A percentile compares a stretch with the other conserved stretches of the same genome.
Conservation (phyloP, 768 basidiomycete genomes). For the Tulasnella sp. region DNA sequence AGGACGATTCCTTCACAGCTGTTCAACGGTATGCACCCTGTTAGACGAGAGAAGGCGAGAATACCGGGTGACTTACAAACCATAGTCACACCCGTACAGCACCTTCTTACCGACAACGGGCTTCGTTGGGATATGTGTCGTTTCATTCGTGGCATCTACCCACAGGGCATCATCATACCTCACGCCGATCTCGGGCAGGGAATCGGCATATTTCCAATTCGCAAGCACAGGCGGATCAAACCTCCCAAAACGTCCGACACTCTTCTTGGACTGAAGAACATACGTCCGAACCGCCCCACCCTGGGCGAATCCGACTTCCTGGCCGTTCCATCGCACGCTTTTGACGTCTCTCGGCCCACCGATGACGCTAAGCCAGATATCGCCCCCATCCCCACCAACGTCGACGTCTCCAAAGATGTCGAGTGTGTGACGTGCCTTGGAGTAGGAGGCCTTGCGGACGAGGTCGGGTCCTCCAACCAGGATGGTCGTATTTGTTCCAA, state of each 20-base stretch:
- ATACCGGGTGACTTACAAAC: constrained; percentile 41
- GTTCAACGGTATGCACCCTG: neutral
- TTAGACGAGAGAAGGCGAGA: neutral
- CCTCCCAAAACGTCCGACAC: neutral
- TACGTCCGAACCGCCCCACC: neutral
- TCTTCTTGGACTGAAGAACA: neutral
- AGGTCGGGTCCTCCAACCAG: constrained; percentile 40
- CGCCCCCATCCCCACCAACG: constrained; percentile 22
- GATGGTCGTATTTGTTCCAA: constrained; percentile 58
- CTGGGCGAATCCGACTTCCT: constrained; percentile 23
- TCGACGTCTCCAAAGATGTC: constrained; percentile 53
- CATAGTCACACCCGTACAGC: constrained; percentile 81
- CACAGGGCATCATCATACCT: constrained; percentile 52
- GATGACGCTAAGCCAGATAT: constrained; percentile 48
- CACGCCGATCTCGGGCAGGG: constrained; percentile 52
- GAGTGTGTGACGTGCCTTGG: constrained; percentile 28
- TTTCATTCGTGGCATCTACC: constrained; percentile 55
- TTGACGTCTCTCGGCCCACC: constrained; percentile 34
- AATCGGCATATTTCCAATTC: constrained; percentile 65
- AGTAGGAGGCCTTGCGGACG: constrained; percentile 32
- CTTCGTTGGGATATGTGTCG: constrained; percentile 57
- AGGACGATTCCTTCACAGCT: constrained; percentile 76
- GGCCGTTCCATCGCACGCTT: constrained; percentile 63
- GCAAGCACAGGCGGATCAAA: constrained; percentile 31
- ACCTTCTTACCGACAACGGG: constrained; percentile 61